phyloP scores from a whole-genome alignment of 1,284 basidiomycete genomes.

The Marasmius fiardii region DNA sequence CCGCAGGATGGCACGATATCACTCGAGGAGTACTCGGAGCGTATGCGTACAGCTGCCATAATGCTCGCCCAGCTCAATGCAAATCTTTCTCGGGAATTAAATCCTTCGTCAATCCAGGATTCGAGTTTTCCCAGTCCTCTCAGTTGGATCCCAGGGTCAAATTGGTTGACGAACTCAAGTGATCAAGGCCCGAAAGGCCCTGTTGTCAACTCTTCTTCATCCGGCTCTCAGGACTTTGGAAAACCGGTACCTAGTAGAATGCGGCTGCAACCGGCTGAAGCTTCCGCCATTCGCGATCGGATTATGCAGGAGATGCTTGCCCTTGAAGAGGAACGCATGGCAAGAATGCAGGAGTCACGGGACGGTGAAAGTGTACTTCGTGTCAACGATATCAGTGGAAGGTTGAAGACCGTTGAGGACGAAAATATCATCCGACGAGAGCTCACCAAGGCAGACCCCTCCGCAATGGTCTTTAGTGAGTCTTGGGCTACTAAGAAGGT shows the following conservation, averaged over 20 bases:
- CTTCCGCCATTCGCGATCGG: constrained; percentile 86
- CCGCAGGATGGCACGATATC: constrained; percentile 33
- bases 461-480: constrained; percentile 92
- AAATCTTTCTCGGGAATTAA: constrained; percentile 60
- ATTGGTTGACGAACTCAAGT: constrained; percentile 41
- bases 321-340: constrained; percentile 95
- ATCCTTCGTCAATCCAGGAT: constrained; percentile 27
- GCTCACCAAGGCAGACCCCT: constrained; percentile 96
- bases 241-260: constrained; percentile 33
- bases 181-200: constrained; percentile 11
- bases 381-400: constrained; percentile 42
- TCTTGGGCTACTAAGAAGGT: constrained; percentile 95
- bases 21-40: constrained; percentile 95
- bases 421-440: constrained; percentile 91
- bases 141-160: constrained; percentile 66
- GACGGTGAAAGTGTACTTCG: constrained; percentile 56
- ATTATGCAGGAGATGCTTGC: constrained; percentile 99
- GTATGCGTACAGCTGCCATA: constrained; percentile 97
- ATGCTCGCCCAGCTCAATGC: constrained; percentile 98
- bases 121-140: constrained; percentile 35
- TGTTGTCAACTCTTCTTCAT: constrained; percentile 1
- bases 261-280: constrained; percentile 76
- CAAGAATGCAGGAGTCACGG: constrained; percentile 80
- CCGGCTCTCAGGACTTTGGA: constrained; percentile 24
- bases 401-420: constrained; percentile 76